Conservation (phyloP, 1,284 basidiomycete genomes). For the Porodaedalea pini region DNA sequence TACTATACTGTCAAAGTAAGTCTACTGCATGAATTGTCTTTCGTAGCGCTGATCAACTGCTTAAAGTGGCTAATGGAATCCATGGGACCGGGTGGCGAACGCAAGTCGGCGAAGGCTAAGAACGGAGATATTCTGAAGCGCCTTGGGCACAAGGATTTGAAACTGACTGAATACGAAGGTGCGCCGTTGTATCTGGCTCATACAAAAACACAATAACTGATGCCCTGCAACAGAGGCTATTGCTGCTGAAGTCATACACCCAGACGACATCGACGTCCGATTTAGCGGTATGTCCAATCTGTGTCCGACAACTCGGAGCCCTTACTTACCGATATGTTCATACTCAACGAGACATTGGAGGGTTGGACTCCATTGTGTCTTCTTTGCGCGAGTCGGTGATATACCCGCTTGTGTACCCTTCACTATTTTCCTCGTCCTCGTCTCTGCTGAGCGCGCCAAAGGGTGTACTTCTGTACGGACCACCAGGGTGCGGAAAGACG, state of each 20-base stretch:
- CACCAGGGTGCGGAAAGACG: conserved; percentile 92
- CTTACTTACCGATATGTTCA: conserved; percentile 6
- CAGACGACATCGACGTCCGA: conserved; percentile 74
- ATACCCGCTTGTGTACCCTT: conserved; percentile 90
- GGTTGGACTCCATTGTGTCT: conserved; percentile 88
- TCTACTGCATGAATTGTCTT: conserved; percentile 17
- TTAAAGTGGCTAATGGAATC: conserved; percentile 45
- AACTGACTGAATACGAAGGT: conserved; percentile 82
- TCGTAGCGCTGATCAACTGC: not conserved
- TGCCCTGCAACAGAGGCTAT: conserved; percentile 56
- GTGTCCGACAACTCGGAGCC: not conserved
- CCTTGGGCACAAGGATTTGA: conserved; percentile 66
- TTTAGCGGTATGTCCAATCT: conserved; percentile 57
- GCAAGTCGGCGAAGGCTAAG: conserved; percentile 64
- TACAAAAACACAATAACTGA: not conserved
- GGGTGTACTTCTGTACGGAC: conserved; percentile 84
- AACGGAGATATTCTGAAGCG: conserved; percentile 69
- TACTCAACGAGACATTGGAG: conserved; percentile 75
- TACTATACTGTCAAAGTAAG: conserved; percentile 49
- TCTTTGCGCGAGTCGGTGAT: conserved; percentile 95
- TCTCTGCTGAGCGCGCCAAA: conserved; percentile 72
- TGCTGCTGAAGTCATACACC: conserved; percentile 81
- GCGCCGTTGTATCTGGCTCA: conserved; percentile 28
- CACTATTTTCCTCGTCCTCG: conserved; percentile 77
- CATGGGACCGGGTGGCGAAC: conserved; percentile 46